These are phyloP conservation scores for Vanrija sp. DNA, from an alignment of 1,284 basidiomycete species.

Conservation along the genomic window DNA sequence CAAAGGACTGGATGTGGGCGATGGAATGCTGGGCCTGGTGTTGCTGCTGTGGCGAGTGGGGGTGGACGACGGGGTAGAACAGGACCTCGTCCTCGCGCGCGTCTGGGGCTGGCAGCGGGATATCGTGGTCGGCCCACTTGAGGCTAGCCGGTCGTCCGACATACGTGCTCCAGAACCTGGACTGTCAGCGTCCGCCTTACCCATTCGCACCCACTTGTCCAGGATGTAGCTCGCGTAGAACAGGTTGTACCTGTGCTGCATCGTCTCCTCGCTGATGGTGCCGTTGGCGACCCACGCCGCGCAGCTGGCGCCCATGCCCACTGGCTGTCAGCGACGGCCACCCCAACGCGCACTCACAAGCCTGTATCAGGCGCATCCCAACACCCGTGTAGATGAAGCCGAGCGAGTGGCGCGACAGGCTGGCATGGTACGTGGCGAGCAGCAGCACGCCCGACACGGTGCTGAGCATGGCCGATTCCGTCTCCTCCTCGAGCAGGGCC, in stretches of 20 bases:
- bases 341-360: conserved; percentile 9
- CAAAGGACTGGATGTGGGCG: background rate
- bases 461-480: conserved; percentile 30
- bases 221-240: conserved; percentile 28
- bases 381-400: conserved; percentile 27
- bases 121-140: conserved; percentile 18
- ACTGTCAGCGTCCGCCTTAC: background rate
- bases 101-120: conserved; percentile 10
- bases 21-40: too few species aligned
- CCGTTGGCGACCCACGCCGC: conserved; percentile 28
- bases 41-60: background rate
- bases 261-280: conserved; percentile 24
- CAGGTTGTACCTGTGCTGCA: conserved; percentile 22
- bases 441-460: conserved; percentile 34
- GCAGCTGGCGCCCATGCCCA: conserved; percentile 34
- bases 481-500: conserved; percentile 30
- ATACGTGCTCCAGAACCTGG: conserved; percentile 27
- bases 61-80: conserved; percentile 17
- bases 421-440: conserved; percentile 28
- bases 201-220: conserved; percentile 19
- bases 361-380: conserved; percentile 19
- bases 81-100: conserved; percentile 18
- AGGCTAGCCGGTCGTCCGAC: conserved; percentile 25
- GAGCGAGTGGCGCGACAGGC: conserved; percentile 19
- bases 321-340: conserved; percentile 6